A percentile compares a stretch with the other conserved stretches of the same genome.
Conservation (phyloP, 352 stramenopile species). For the Pythium oligandrum region DNA sequence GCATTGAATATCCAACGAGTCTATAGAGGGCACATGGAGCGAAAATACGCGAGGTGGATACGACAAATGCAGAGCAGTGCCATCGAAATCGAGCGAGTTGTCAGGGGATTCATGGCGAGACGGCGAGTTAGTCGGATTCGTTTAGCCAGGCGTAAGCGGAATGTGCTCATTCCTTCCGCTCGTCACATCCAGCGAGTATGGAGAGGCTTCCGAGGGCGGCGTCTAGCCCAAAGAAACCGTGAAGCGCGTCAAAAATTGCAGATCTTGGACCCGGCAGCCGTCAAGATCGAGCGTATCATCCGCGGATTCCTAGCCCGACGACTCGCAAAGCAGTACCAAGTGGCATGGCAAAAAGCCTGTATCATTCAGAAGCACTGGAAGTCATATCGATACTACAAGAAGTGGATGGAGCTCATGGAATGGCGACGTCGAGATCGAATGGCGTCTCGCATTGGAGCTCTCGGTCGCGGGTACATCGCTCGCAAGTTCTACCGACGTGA, state of each 20-base stretch:
- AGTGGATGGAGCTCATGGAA: constrained; percentile 50
- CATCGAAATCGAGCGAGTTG: constrained; percentile 40
- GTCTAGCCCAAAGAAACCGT: constrained; percentile 24
- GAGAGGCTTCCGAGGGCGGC: constrained; percentile 36
- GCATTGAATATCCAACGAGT: constrained; percentile 43
- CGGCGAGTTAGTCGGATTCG: constrained; percentile 36
- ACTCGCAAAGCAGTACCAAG: constrained; percentile 24
- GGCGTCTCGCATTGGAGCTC: constrained; percentile 54
- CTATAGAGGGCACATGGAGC: constrained; percentile 43
- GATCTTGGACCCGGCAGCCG: constrained; percentile 44
- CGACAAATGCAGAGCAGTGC: constrained; percentile 37
- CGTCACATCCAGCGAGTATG: constrained; percentile 50
- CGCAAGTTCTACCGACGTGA: constrained; percentile 54
- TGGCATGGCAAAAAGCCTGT: constrained; percentile 22
- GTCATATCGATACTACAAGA: constrained; percentile 31
- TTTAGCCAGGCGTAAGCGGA: constrained; percentile 32
- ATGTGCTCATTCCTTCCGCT: constrained; percentile 40
- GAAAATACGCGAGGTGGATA: constrained; percentile 37
- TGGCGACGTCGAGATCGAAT: constrained; percentile 42
- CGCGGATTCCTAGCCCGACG: constrained; percentile 53
- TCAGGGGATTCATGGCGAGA: constrained; percentile 55
- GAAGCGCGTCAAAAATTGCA: constrained; percentile 19
- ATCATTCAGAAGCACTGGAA: constrained; percentile 56
- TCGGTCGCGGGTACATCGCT: constrained; percentile 53
- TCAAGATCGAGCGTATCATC: constrained; percentile 43